Evolutionary conservation across 495 filamentous ascomycete species (phyloP), one percentile per base, ranked within the genome.

Genomic region (Extremus antarcticus): DNA sequence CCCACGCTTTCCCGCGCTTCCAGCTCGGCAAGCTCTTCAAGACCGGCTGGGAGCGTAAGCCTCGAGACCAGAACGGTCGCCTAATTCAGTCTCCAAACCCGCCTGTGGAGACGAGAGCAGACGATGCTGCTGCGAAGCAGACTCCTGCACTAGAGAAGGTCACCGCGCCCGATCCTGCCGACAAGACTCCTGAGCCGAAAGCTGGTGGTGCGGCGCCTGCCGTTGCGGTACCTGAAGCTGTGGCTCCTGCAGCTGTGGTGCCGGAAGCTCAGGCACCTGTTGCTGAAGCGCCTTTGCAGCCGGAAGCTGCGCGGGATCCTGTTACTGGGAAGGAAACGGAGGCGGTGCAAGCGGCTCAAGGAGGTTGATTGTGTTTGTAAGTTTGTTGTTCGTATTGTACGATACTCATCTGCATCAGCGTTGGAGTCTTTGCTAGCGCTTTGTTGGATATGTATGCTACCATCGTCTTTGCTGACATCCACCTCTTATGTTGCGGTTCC

Each of bases 1-100:
- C 88, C 19, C 92, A 99, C 68, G 82, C 87, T 1, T 76, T 99
- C 57, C 92, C 92, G 8, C 74, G 86, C 20, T 97, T 99, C 63
- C 78, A 88, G 63, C 78, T 88, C 60, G 79, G 78, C 3, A 82
- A 80, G 45, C 76, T 88, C 47, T 83, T 96, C 58, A 80, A 78
- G 66, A 97, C 91, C 0, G 90, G 92, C 1, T 98, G 92, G 92
- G 71, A 80, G 72, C 74, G 92, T 58, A 85, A 86, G 62, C 74
- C 77, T 2, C 70, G 83, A 23, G 68, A 70, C 51, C 46, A 16
- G 21, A 52, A 63, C 16, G 68, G 66, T 3, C 64, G 66, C 35
- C 16, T 68, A 20, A 50, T 65, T n/a, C 7, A 35, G 13, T 35
- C 29, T 35, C 29, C 29, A 4, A 35, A 35, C 29, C 29, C 29